Evolutionary conservation across 2,329 filamentous ascomycete genomes (phyloP).

Genomic region (Chaetomium olivaceum): DNA sequence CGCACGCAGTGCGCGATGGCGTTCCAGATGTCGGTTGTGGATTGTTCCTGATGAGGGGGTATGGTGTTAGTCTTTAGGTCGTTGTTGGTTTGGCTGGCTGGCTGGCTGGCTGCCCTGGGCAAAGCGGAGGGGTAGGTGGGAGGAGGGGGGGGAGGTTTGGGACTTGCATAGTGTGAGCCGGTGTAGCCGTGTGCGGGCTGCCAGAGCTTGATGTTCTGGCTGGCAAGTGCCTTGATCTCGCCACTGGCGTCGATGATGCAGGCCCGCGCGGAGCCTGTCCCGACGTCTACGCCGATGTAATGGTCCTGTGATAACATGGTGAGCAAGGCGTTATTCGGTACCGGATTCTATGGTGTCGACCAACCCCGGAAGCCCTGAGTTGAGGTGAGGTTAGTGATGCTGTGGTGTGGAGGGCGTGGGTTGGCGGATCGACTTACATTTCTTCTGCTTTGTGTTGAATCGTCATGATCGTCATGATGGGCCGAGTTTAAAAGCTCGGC

Average conservation of each 20-base stretch:
- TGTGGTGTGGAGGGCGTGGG: not conserved
- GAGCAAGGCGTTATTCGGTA: not conserved
- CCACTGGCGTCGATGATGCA: slow-evolving; percentile 92
- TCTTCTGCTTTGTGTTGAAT: not conserved
- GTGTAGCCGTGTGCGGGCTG: slow-evolving; percentile 69
- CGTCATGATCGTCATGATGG: not conserved
- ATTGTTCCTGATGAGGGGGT: slow-evolving; percentile 73
- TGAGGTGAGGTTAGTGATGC: not conserved
- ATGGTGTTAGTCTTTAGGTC: not conserved
- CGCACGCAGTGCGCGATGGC: slow-evolving; percentile 90
- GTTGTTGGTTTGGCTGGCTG: not conserved
- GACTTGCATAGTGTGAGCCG: slow-evolving; percentile 58
- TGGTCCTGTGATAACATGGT: slow-evolving; percentile 14
- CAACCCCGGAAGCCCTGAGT: slow-evolving; percentile 24
- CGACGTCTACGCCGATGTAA: slow-evolving; percentile 68
- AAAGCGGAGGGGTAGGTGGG: not conserved
- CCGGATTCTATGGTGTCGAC: not conserved
- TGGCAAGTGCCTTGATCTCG: slow-evolving; percentile 77
- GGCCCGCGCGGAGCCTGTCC: slow-evolving; percentile 90
- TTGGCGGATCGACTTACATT: slow-evolving; percentile 2
- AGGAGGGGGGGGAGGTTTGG: too few relatives aligned
- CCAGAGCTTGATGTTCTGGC: slow-evolving; percentile 78
- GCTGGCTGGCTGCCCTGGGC: not conserved
- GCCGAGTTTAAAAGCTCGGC: not conserved
- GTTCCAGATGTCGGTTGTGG: slow-evolving; percentile 93